Evolutionary conservation across 2,329 filamentous ascomycete species (phyloP), one percentile per base, ranked within the genome.

Genomic region (Coniella lustricola): DNA sequence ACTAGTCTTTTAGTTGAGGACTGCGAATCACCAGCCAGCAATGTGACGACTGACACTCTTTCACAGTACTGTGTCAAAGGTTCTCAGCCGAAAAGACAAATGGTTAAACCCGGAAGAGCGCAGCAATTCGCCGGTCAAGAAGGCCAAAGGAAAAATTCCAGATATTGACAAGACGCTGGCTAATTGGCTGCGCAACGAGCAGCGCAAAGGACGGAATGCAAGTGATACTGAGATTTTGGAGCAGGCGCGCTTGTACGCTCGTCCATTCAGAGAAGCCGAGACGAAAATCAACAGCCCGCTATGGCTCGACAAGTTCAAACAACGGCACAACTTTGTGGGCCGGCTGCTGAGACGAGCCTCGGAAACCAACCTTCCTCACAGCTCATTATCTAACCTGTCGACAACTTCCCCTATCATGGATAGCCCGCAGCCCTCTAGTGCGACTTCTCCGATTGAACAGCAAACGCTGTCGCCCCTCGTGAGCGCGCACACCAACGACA

Each of bases 261-360:
- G 78, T 35, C 85, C 80, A 20, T 85, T 84, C 31, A 82, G 68
- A 36, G 67, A 81, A 21, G 81, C 82, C 49, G 88, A 95, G 46
- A 81, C 76, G 54, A 87, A 85, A 59, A 78, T 79, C 42, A 78
- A 88, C 55, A 93, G 80, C 56, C 73, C 80, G 25, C 82, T 75
- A 56, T 96, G 91, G 90, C 75, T 97, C 31, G 89, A 95, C 61
- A 94, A 93, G 63, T 97, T 97, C 73, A 95, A 96, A 72, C 81
- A 89, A 62, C 95, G 91, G 69, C 85, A 95, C 63, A 82, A 68
- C 25, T 69, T 80, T 48, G 70, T 59, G 14, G 71, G 67, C 14
- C 74, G 70, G 51, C 60, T 81, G 33, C 70, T 73, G 53, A 70
- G 80, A 38, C 69, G 80, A 47, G 79, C 79, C 7, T 83, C 79